Conservation (phyloP, 805 yeast genomes). For the Candida palmyrensis region DNA sequence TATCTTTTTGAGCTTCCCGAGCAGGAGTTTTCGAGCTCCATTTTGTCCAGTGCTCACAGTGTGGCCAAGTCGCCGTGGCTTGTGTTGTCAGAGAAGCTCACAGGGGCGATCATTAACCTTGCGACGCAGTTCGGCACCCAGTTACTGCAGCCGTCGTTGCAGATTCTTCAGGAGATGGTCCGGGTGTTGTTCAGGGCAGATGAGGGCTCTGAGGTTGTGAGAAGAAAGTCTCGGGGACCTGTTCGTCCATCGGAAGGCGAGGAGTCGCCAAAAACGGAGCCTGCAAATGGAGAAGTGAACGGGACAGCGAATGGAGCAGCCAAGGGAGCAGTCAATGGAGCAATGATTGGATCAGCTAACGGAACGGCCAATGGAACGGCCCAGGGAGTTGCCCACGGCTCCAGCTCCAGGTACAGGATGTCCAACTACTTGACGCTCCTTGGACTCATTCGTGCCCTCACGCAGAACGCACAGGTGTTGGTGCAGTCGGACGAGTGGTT, state of each 20-base stretch:
- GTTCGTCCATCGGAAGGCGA: too few relatives aligned
- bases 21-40: conserved; percentile 35
- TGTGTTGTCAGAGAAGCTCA: conserved; percentile 26
- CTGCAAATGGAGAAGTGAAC: conserved; percentile 18
- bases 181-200: too few relatives aligned
- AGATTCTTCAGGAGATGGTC: too few relatives aligned
- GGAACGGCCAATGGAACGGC: conserved; percentile 4
- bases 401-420: too few relatives aligned
- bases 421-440: conserved; percentile 30
- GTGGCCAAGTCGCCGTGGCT: conserved; percentile 29
- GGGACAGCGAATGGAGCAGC: not conserved
- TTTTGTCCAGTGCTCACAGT: conserved; percentile 19
- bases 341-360: not conserved
- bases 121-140: not conserved
- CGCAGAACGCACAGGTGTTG: conserved; percentile 21
- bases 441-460: conserved; percentile 31
- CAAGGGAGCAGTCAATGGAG: not conserved
- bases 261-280: conserved; percentile 29
- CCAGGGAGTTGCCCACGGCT: conserved; percentile 11
- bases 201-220: too few relatives aligned
- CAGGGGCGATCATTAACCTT: conserved; percentile 21
- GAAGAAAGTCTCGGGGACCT: too few relatives aligned
- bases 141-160: not conserved
- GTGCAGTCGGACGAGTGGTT: conserved; percentile 17
- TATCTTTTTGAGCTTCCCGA: conserved; percentile 44